Evolutionary conservation across 495 filamentous ascomycete species (phyloP).

Genomic region (Lophiotrema nucula): DNA sequence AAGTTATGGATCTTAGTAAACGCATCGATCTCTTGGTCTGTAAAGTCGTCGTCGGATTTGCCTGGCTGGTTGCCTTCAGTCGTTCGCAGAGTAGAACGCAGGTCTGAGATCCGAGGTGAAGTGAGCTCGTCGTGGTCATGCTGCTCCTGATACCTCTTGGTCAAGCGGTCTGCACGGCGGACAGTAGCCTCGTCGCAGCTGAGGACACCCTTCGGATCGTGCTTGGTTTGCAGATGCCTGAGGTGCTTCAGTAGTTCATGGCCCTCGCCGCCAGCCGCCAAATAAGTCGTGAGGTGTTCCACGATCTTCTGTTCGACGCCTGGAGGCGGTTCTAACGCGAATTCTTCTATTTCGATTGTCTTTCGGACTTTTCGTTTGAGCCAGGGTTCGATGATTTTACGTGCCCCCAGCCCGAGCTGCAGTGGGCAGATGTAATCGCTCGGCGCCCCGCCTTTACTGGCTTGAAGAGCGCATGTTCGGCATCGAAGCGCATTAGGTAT

Average conservation of each 20-base stretch:
- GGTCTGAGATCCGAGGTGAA: not conserved
- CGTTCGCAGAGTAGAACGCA: no score
- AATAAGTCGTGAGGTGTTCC: constrained; percentile 3
- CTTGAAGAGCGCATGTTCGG: constrained; percentile 79
- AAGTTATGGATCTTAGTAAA: no score
- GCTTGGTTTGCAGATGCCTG: constrained; percentile 47
- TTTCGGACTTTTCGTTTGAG: constrained; percentile 7
- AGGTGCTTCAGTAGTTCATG: constrained; percentile 43
- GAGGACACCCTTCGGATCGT: constrained; percentile 48
- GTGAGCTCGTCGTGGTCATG: no score
- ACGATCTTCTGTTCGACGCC: not conserved
- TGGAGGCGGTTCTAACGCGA: not conserved
- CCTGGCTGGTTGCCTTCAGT: not conserved
- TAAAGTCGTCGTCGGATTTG: not conserved
- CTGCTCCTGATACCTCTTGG: no score
- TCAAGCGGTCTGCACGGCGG: not conserved
- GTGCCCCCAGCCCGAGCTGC: constrained; percentile 49
- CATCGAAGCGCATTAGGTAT: constrained; percentile 65
- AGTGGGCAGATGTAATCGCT: constrained; percentile 53
- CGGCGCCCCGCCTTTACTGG: constrained; percentile 33
- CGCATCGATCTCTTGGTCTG: not conserved
- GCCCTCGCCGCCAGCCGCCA: constrained; percentile 16
- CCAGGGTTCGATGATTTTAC: constrained; percentile 36
- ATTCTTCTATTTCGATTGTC: not conserved
- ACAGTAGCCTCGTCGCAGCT: no score